A percentile compares a stretch with the other conserved stretches of the same genome.
Conservation (phyloP, 306 rosid species). For the Canavalia ensiformis region DNA sequence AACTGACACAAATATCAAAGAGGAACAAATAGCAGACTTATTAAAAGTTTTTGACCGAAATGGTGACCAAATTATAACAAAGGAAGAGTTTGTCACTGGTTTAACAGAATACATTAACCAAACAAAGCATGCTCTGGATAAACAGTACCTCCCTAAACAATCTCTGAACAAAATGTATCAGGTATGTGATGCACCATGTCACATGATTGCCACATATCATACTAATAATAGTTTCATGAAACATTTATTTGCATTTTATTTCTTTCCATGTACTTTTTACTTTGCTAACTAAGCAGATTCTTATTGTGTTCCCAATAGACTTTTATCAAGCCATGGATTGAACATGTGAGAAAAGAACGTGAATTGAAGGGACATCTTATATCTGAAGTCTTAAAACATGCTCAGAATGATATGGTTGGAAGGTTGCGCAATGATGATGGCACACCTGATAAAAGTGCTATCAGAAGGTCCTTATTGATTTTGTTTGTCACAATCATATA, state of each 20-base stretch:
- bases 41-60: conserved; percentile 61
- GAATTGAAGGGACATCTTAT: conserved; percentile 55
- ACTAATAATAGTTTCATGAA: conserved; percentile 1
- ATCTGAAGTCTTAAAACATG: conserved; percentile 55
- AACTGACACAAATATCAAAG: conserved; percentile 41
- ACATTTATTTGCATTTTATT: neutral
- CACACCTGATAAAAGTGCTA: conserved; percentile 48
- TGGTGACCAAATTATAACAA: conserved; percentile 59
- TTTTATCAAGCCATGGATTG: conserved; percentile 68
- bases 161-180: conserved; percentile 56
- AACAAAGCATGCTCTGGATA: conserved; percentile 59
- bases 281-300: neutral
- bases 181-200: conserved; percentile 40
- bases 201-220: conserved; percentile 20
- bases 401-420: conserved; percentile 53
- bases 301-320: conserved; percentile 18
- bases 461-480: conserved; percentile 44
- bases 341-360: conserved; percentile 55
- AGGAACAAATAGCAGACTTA: conserved; percentile 55
- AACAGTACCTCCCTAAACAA: conserved; percentile 52
- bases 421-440: conserved; percentile 49
- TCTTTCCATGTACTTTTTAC: neutral
- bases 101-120: conserved; percentile 60
- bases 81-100: conserved; percentile 69
- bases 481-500: neutral